Percentiles rank a stretch among this genome's conserved stretches.
These are phyloP conservation scores for Bretschneidera sinensis DNA, from an alignment of 345 rosid genomes.

Conservation along the genomic window DNA sequence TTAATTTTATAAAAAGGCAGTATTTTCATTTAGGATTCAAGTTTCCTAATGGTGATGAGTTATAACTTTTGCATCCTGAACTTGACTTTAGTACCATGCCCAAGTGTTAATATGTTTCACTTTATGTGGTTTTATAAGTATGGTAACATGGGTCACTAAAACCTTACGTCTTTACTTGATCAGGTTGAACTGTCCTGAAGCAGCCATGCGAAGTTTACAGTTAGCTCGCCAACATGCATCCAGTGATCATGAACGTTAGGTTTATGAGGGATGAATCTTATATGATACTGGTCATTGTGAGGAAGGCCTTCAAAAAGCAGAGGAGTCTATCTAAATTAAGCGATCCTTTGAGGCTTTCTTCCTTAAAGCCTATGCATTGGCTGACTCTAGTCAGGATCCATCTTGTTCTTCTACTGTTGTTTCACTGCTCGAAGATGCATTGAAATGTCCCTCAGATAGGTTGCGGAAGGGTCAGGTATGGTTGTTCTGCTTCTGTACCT, in stretches of 20 bases:
- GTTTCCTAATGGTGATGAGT: no score
- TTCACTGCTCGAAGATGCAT: conserved; percentile 91
- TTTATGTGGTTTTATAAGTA: neutral
- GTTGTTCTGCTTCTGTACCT: conserved; percentile 12
- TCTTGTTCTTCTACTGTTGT: conserved; percentile 78
- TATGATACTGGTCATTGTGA: conserved; percentile 95
- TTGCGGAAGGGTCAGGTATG: conserved; percentile 97
- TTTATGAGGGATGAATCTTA: conserved; percentile 97
- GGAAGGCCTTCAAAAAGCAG: conserved; percentile 90
- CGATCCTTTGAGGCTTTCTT: conserved; percentile 99
- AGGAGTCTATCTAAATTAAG: conserved; percentile 68
- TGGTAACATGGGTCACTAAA: neutral
- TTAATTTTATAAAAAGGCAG: no score
- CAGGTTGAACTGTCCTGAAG: conserved; percentile 96
- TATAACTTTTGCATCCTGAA: no score
- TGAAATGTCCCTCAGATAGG: conserved; percentile 94
- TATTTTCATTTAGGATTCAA: no score
- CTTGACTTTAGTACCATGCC: no score
- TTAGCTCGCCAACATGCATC: conserved; percentile 89
- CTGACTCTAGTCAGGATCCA: conserved; percentile 84
- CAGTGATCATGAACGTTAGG: conserved; percentile 80
- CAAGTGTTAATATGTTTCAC: no score
- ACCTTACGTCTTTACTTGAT: neutral
- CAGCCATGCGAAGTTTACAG: conserved; percentile 95
- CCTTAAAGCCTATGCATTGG: conserved; percentile 96